These are phyloP conservation scores for Epichloe gansuensis DNA, from an alignment of 2,329 filamentous ascomycete genomes.

Conservation along the genomic window DNA sequence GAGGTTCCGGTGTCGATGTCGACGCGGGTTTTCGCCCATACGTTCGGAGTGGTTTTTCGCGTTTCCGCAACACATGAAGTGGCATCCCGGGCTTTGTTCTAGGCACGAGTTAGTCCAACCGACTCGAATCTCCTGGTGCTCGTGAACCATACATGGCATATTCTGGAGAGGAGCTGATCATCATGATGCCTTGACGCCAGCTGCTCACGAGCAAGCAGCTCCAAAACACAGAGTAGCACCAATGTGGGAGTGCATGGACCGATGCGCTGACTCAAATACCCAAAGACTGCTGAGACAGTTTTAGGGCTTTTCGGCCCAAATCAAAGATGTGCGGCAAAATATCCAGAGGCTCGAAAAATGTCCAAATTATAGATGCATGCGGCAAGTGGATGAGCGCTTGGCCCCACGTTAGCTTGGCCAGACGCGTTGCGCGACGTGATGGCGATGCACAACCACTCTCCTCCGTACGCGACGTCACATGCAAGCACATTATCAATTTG, in stretches of 20 bases:
- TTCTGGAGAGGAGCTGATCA: slow-evolving; percentile 15
- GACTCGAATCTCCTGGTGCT: neutral
- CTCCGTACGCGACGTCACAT: slow-evolving; percentile 10
- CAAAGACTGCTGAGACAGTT: too few species aligned
- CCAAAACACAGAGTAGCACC: neutral
- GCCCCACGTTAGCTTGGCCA: neutral
- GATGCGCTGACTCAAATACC: too few species aligned
- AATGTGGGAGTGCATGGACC: too few species aligned
- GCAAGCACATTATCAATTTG: neutral
- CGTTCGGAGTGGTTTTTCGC: slow-evolving; percentile 25
- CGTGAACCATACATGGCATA: slow-evolving; percentile 15
- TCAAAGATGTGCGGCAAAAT: too few species aligned
- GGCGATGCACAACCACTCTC: neutral
- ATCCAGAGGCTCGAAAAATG: neutral
- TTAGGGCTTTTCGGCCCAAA: too few species aligned
- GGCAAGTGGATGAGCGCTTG: neutral
- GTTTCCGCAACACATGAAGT: slow-evolving; percentile 13
- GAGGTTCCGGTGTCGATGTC: slow-evolving; percentile 13
- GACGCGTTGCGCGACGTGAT: slow-evolving; percentile 8
- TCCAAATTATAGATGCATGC: neutral
- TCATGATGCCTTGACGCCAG: neutral
- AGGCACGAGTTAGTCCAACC: neutral
- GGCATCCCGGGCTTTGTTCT: slow-evolving; percentile 21
- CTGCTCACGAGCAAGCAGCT: neutral
- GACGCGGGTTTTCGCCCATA: slow-evolving; percentile 25